These are phyloP conservation scores for Fragilaria crotonensis DNA, from an alignment of 108 stramenopile species.

Conservation along the genomic window DNA sequence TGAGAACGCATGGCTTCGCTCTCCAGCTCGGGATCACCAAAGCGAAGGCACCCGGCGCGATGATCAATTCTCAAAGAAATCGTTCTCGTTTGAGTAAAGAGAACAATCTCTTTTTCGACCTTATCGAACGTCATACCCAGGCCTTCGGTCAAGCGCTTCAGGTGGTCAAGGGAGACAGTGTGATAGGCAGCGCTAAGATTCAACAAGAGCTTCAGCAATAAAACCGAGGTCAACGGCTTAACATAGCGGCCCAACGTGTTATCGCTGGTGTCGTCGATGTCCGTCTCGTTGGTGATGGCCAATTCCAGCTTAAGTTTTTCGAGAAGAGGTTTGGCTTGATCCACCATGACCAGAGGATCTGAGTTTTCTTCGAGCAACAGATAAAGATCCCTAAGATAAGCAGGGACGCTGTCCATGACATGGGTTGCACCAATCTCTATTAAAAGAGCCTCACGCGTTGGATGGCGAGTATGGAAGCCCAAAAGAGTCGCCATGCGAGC, in stretches of 20 bases:
- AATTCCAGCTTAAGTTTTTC: conserved; percentile 48
- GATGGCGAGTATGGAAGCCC: conserved; percentile 85
- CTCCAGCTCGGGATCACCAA: conserved; percentile 73
- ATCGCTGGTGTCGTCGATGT: conserved; percentile 31
- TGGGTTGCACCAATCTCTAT: conserved; percentile 61
- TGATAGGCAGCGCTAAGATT: conserved; percentile 84
- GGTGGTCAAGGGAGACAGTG: conserved; percentile 81
- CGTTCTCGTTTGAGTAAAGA: conserved; percentile 59
- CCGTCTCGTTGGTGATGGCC: conserved; percentile 13
- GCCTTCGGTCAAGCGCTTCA: conserved; percentile 65
- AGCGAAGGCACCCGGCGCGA: conserved; percentile 81
- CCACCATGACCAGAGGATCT: conserved; percentile 75
- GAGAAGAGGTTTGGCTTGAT: conserved; percentile 60
- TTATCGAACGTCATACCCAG: conserved; percentile 80
- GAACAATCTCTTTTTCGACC: conserved; percentile 85
- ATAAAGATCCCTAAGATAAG: conserved; percentile 71
- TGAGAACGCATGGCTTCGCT: conserved; percentile 72
- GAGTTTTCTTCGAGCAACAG: conserved; percentile 68
- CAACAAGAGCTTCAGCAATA: conserved; percentile 79
- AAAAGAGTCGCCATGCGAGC: conserved; percentile 92
- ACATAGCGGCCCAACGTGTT: conserved; percentile 61
- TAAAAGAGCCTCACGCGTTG: conserved; percentile 84
- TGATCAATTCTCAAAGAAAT: conserved; percentile 80
- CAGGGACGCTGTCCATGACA: conserved; percentile 69
- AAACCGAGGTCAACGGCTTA: conserved; percentile 52